Evolutionary conservation across 257 asterid genomes (phyloP), one percentile per base, ranked within the genome.

Genomic region (Misopates orontium): DNA sequence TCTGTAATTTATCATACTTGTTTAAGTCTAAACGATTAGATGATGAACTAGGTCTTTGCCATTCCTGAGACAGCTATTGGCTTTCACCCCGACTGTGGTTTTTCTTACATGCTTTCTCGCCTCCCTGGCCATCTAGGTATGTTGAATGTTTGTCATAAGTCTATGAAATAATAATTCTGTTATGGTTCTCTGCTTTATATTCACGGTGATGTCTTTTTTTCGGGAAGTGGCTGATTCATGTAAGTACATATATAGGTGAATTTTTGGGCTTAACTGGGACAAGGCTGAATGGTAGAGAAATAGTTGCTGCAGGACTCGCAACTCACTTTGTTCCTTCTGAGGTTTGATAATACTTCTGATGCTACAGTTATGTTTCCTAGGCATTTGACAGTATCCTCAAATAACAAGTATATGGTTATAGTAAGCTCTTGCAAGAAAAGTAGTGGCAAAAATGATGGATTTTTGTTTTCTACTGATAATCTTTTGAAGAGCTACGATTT

Each of bases 41-140:
- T 42, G 17, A 62, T 62, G 50, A 42, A 44, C 17, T 77, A 93
- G 99, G 84, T 93, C 69, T 86, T 93, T 68, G 75, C 99, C 16
- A 89, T 95, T 50, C 99, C 99, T 17, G 99, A 93, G 82, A 95
- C 94, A 36, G 79, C 94, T 75, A 74, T 93, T 66, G 99, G 99
- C 57, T 87, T 82, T 75, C 99, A 93, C 45, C 82, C 96, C 1
- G 99, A 90, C 77, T 93, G 99, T 71, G 73, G 97, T 74, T 87
- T 93, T 78, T 90, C 99, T 5, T 90, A 85, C 84, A 79, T 87
- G 8, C 90, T 78, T 44, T 85, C 97, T 5, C 94, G 69, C 58
- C 88, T 93, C 55, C 95, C 94, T 22, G 95, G 97, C 58, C 75
- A 83, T 75, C 80, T 93, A 22, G 99, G 99, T 93, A 74, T 71